phyloP scores from a whole-genome alignment of 768 basidiomycete genomes.

The Mycena crocata region DNA sequence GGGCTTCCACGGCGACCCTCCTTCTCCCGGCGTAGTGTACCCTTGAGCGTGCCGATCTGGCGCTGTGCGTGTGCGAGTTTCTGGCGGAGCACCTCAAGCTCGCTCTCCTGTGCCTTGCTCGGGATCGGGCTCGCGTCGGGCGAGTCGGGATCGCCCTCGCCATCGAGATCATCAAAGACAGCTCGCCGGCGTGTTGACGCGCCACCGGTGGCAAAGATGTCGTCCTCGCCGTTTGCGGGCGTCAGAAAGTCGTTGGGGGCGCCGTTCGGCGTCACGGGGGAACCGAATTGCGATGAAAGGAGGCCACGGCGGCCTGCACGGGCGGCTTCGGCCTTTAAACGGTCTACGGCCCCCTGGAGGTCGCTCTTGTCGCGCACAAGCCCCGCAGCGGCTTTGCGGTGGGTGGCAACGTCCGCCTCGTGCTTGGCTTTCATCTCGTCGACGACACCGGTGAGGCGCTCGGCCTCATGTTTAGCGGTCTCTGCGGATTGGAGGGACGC shows the following conservation, averaged over 20 bases:
- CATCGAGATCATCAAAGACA: constrained; percentile 61
- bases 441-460: constrained; percentile 70
- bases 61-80: constrained; percentile 88
- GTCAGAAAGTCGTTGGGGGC: constrained; percentile 62
- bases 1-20: constrained; percentile 73
- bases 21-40: constrained; percentile 85
- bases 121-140: constrained; percentile 69
- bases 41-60: constrained; percentile 85
- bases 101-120: constrained; percentile 49
- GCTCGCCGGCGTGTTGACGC: constrained; percentile 72
- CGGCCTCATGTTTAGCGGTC: constrained; percentile 87
- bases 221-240: constrained; percentile 70
- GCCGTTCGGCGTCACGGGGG: constrained; percentile 78
- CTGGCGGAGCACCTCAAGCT: constrained; percentile 85
- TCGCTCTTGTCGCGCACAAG: constrained; percentile 94
- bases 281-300: constrained; percentile 66
- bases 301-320: constrained; percentile 68
- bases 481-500: constrained; percentile 81
- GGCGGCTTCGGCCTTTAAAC: constrained; percentile 76
- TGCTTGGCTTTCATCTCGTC: constrained; percentile 90
- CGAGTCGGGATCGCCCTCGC: constrained; percentile 60
- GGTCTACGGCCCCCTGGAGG: constrained; percentile 83
- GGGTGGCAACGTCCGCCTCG: constrained; percentile 94
- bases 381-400: constrained; percentile 87
- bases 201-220: constrained; percentile 74